Percentiles rank a stretch among this genome's conserved stretches.
Evolutionary conservation across 768 basidiomycete genomes (phyloP).

Genomic region (Trametes cingulata): DNA sequence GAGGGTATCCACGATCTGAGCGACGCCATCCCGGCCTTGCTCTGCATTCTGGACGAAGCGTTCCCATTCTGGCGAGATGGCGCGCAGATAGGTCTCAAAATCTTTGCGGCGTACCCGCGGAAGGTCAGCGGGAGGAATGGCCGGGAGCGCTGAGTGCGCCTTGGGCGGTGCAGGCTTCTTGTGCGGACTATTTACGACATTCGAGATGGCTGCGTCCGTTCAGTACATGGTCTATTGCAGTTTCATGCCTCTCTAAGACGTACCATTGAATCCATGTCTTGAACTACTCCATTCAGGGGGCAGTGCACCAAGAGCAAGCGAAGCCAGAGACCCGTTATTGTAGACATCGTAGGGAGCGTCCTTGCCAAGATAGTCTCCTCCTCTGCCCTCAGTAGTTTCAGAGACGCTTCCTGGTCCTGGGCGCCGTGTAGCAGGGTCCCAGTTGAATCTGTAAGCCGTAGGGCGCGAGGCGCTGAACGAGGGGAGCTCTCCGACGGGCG

Average conservation of each 20-base stretch:
- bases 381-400: slow-evolving; percentile 67
- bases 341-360: slow-evolving; percentile 46
- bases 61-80: slow-evolving; percentile 77
- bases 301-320: slow-evolving; percentile 49
- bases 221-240: slow-evolving; percentile 5
- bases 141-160: slow-evolving; percentile 76
- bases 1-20: slow-evolving; percentile 28
- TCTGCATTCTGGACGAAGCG: slow-evolving; percentile 55
- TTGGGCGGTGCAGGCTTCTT: slow-evolving; percentile 85
- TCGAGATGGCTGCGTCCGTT: slow-evolving; percentile 77
- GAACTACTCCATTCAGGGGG: slow-evolving; percentile 78
- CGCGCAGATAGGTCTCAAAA: slow-evolving; percentile 79
- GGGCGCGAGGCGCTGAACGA: slow-evolving; percentile 51
- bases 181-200: slow-evolving; percentile 88
- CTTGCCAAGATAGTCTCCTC: slow-evolving; percentile 55
- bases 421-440: slow-evolving; percentile 58
- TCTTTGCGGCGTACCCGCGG: slow-evolving; percentile 81
- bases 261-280: slow-evolving; percentile 88
- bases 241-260: slow-evolving; percentile 24
- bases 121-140: slow-evolving; percentile 70
- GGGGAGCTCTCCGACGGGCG: slow-evolving; percentile 51
- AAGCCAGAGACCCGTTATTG: slow-evolving; percentile 47
- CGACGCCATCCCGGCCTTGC: slow-evolving; percentile 34
- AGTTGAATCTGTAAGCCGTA: slow-evolving; percentile 62
- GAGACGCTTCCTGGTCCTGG: slow-evolving; percentile 72